A percentile compares a stretch with the other conserved stretches of the same genome.
Evolutionary conservation across 495 filamentous ascomycete genomes (phyloP).

Genomic region (Daldinia loculata): DNA sequence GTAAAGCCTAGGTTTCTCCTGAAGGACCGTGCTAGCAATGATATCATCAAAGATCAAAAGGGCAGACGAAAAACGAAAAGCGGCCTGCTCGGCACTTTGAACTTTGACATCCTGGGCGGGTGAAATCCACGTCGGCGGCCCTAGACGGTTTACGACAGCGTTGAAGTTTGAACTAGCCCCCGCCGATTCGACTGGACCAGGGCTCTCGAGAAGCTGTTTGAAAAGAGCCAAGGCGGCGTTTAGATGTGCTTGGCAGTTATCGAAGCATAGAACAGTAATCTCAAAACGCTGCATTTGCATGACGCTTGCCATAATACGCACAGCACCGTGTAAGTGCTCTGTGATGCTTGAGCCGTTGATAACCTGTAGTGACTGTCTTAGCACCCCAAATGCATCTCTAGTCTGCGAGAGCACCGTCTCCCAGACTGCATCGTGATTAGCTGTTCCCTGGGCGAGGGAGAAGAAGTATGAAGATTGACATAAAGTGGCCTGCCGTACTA

Average conservation of each 20-base stretch:
- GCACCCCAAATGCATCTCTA: slow-evolving; percentile 6
- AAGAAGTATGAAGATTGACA: slow-evolving; percentile 57
- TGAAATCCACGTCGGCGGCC: neutral
- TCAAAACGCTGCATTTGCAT: slow-evolving; percentile 63
- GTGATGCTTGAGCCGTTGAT: neutral
- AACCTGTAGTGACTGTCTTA: neutral
- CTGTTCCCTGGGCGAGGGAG: slow-evolving; percentile 42
- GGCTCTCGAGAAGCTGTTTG: slow-evolving; percentile 51
- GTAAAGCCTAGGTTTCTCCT: neutral
- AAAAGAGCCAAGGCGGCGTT: slow-evolving; percentile 60
- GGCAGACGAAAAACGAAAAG: slow-evolving; percentile 62
- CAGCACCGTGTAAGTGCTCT: neutral
- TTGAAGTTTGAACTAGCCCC: neutral
- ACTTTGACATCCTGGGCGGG: slow-evolving; percentile 36
- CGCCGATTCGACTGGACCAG: slow-evolving; percentile 19
- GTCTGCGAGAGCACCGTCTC: slow-evolving; percentile 45
- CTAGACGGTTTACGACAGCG: neutral
- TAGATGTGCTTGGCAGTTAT: slow-evolving; percentile 61
- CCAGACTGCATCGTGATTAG: slow-evolving; percentile 36
- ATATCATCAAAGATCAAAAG: slow-evolving; percentile 60
- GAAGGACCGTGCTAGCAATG: slow-evolving; percentile 53
- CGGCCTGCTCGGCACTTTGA: slow-evolving; percentile 60
- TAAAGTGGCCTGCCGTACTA: slow-evolving; percentile 46
- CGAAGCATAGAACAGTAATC: slow-evolving; percentile 52
- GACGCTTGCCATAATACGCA: slow-evolving; percentile 58